Percentiles rank a stretch among this genome's conserved stretches.
Conservation (phyloP, 192 early-diverging fungal species). For the Umbelopsis ramanniana region DNA sequence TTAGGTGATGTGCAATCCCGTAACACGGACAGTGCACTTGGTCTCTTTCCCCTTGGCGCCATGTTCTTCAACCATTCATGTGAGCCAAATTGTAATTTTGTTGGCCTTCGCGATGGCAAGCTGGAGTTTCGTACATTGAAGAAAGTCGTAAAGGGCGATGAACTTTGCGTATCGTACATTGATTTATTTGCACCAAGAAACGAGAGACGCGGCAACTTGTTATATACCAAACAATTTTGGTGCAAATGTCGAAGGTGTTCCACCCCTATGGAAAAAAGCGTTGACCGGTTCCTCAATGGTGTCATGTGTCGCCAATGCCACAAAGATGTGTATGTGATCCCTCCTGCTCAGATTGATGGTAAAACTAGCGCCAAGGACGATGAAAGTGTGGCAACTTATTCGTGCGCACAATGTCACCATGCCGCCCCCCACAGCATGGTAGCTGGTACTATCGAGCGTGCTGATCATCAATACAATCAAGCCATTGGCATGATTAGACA, state of each 20-base stretch:
- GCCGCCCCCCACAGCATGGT: neutral
- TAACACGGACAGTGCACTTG: constrained; percentile 61
- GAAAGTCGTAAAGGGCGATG: constrained; percentile 57
- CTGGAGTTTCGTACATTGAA: constrained; percentile 65
- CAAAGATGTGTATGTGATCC: constrained; percentile 56
- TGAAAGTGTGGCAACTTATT: constrained; percentile 42
- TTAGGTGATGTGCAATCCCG: constrained; percentile 48
- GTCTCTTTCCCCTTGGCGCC: constrained; percentile 71
- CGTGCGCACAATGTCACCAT: constrained; percentile 58
- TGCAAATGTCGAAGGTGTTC: constrained; percentile 77
- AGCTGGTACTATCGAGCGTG: constrained; percentile 10
- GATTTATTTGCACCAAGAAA: constrained; percentile 72
- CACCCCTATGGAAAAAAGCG: constrained; percentile 62
- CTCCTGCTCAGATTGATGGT: constrained; percentile 53
- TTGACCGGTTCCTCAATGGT: constrained; percentile 72
- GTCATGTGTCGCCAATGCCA: constrained; percentile 64
- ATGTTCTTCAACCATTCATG: constrained; percentile 79
- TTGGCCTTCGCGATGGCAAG: constrained; percentile 56
- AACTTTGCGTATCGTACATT: constrained; percentile 69
- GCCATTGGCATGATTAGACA: constrained; percentile 50
- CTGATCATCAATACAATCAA: constrained; percentile 40
- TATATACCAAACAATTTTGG: constrained; percentile 73
- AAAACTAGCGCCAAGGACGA: constrained; percentile 48
- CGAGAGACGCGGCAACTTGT: constrained; percentile 71
- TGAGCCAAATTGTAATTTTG: constrained; percentile 72